Percentiles rank a stretch among this genome's conserved stretches.
These are phyloP conservation scores for Keithomyces neogunnii DNA, from an alignment of 2,329 filamentous ascomycete genomes.

Conservation along the genomic window DNA sequence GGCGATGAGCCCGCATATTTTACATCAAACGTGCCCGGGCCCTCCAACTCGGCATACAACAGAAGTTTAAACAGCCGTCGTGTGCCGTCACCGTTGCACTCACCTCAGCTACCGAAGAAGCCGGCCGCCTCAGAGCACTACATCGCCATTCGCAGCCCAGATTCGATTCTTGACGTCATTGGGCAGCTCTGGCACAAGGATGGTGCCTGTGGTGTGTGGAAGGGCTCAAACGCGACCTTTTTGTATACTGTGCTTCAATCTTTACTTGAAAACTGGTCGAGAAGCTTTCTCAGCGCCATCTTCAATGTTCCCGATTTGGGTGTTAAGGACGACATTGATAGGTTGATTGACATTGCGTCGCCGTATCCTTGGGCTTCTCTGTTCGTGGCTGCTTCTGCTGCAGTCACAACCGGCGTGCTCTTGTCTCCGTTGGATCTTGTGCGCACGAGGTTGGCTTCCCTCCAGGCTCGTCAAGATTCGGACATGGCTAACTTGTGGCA, in stretches of 20 bases:
- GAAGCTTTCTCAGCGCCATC: slow-evolving; percentile 81
- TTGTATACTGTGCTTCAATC: slow-evolving; percentile 81
- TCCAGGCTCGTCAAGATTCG: not conserved
- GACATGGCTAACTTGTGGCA: slow-evolving; percentile 25
- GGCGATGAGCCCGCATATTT: slow-evolving; percentile 80
- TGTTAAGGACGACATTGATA: slow-evolving; percentile 66
- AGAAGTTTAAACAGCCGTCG: slow-evolving; percentile 25
- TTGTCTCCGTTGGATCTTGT: slow-evolving; percentile 85
- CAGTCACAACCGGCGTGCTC: slow-evolving; percentile 66
- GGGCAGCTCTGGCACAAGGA: slow-evolving; percentile 84
- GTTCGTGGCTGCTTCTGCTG: slow-evolving; percentile 57
- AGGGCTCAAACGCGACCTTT: slow-evolving; percentile 86
- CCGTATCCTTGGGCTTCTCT: slow-evolving; percentile 77
- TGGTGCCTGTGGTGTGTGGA: slow-evolving; percentile 89
- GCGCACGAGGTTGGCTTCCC: slow-evolving; percentile 55
- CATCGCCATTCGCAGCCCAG: slow-evolving; percentile 62
- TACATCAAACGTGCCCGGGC: slow-evolving; percentile 52
- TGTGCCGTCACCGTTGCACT: slow-evolving; percentile 19
- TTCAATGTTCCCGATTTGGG: slow-evolving; percentile 83
- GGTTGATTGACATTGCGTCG: slow-evolving; percentile 62
- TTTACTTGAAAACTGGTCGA: slow-evolving; percentile 84
- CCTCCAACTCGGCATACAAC: slow-evolving; percentile 38
- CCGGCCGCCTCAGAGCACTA: slow-evolving; percentile 41
- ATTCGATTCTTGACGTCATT: slow-evolving; percentile 80
- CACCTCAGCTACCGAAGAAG: slow-evolving; percentile 16